Conservation (phyloP, 495 filamentous ascomycete species). For the Cetradonia linearis region DNA sequence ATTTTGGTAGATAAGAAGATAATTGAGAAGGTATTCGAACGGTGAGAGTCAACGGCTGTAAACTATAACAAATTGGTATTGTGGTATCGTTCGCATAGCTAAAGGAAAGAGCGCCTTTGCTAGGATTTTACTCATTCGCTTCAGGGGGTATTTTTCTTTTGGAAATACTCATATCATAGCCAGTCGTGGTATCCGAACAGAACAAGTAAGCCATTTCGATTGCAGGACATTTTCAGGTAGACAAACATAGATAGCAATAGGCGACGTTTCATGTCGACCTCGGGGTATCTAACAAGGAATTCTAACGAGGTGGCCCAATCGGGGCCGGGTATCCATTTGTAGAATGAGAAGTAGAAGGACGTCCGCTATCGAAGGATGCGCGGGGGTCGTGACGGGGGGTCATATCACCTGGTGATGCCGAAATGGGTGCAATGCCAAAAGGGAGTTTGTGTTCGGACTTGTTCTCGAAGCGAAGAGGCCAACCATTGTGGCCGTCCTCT, state of each 20-base stretch:
- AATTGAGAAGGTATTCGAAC: not conserved
- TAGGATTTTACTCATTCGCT: slow-evolving; percentile 15
- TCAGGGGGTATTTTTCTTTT: slow-evolving; percentile 18
- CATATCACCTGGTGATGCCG: slow-evolving; percentile 49
- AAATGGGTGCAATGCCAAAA: slow-evolving; percentile 50
- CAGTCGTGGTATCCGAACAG: slow-evolving; percentile 11
- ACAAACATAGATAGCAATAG: not conserved
- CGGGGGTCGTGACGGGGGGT: slow-evolving; percentile 74
- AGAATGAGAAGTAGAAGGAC: slow-evolving; percentile 88
- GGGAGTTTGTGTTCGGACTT: slow-evolving; percentile 43
- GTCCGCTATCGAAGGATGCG: slow-evolving; percentile 79
- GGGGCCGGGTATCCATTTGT: slow-evolving; percentile 89
- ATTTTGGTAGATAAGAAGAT: not conserved
- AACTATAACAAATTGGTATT: slow-evolving; percentile 18
- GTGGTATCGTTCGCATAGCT: slow-evolving; percentile 9
- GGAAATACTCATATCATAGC: slow-evolving; percentile 16
- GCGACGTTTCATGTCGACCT: not conserved
- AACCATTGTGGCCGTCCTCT: slow-evolving; percentile 60
- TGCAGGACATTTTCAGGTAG: not conserved
- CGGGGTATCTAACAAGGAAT: slow-evolving; percentile 21
- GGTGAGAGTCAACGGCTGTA: not conserved
- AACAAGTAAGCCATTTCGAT: slow-evolving; percentile 11
- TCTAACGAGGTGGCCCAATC: slow-evolving; percentile 75
- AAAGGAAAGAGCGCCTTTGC: slow-evolving; percentile 17
- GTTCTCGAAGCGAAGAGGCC: slow-evolving; percentile 51